phyloP scores from a whole-genome alignment of 2,329 filamentous ascomycete species.

The Phoma sp. region DNA sequence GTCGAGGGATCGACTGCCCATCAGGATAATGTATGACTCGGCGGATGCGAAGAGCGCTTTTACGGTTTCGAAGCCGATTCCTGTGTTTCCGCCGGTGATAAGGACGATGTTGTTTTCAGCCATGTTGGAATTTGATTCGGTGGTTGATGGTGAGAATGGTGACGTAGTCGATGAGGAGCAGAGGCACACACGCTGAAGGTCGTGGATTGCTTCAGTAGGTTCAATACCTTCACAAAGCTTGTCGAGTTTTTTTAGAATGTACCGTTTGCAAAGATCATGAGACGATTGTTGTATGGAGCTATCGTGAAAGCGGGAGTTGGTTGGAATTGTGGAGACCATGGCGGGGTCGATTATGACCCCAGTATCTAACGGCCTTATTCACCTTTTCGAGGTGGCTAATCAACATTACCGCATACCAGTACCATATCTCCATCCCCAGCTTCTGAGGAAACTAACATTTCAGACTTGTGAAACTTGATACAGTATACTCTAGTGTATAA shows the following conservation, averaged over 20 bases:
- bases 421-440: no score
- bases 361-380: background rate
- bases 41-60: conserved; percentile 59
- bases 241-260: no score
- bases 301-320: background rate
- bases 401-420: no score
- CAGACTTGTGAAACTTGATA: no score
- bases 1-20: conserved; percentile 59
- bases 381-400: no score
- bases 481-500: no score
- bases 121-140: background rate
- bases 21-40: conserved; percentile 60
- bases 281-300: background rate
- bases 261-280: no score
- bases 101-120: background rate
- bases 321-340: background rate
- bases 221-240: no score
- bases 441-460: no score
- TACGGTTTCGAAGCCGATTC: conserved; percentile 65
- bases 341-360: background rate
- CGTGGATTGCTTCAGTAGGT: no score
- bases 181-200: no score
- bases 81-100: conserved; percentile 47
- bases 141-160: background rate
- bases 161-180: background rate